Evolutionary conservation across 495 filamentous ascomycete genomes (phyloP).

Genomic region (Penicillium salamii): DNA sequence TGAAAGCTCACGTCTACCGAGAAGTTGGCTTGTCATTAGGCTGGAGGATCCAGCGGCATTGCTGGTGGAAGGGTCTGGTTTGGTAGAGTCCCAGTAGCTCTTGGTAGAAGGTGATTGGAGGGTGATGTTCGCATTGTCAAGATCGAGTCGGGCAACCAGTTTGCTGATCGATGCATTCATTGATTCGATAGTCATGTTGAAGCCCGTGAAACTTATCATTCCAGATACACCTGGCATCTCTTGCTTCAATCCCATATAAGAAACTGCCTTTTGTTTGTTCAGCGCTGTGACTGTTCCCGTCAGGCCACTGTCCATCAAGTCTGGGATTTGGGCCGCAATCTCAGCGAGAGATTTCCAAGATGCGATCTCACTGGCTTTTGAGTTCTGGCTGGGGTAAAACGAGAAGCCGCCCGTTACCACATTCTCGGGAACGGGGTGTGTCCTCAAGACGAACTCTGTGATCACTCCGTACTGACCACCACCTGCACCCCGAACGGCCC

Average conservation of each 20-base stretch:
- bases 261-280: not conserved
- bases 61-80: not conserved
- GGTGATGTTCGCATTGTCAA: not conserved
- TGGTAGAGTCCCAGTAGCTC: conserved; percentile 7
- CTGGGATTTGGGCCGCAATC: conserved; percentile 38
- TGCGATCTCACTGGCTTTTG: conserved; percentile 21
- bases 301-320: conserved; percentile 29
- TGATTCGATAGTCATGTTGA: conserved; percentile 6
- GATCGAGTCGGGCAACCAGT: not conserved
- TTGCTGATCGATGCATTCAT: conserved; percentile 12
- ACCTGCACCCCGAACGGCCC: conserved; percentile 34
- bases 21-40: conserved; percentile 18
- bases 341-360: conserved; percentile 44
- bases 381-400: conserved; percentile 27
- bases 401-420: conserved; percentile 20
- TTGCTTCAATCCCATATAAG: not conserved
- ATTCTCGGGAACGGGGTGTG: conserved; percentile 33
- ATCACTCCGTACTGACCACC: conserved; percentile 36
- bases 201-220: not conserved
- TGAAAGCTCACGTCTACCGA: conserved; percentile 20
- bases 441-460: conserved; percentile 36
- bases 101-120: not conserved
- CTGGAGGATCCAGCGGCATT: conserved; percentile 6
- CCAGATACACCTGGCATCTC: not conserved
- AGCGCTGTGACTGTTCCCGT: conserved; percentile 6